Conservation (phyloP, 2,329 filamentous ascomycete genomes). For the Byssothecium circinans region DNA sequence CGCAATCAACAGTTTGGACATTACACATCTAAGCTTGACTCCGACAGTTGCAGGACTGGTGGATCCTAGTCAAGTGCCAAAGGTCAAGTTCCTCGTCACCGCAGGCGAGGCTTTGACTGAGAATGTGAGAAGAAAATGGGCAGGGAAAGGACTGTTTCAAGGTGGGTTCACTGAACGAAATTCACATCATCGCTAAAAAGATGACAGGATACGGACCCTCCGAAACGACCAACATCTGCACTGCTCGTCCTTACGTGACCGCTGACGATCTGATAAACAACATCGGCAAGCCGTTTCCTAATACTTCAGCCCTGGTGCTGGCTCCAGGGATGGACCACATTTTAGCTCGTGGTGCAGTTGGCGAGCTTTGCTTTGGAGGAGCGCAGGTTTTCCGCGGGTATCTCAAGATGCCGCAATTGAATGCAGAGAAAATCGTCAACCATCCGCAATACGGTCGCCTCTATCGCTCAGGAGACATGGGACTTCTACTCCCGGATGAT, state of each 20-base stretch:
- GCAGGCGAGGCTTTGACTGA: constrained; percentile 79
- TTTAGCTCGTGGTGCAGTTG: constrained; percentile 70
- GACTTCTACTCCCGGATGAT: constrained; percentile 75
- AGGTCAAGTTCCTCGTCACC: constrained; percentile 74
- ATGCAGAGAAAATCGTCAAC: constrained; percentile 66
- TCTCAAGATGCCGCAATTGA: constrained; percentile 65
- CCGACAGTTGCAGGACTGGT: constrained; percentile 82
- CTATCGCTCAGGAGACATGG: constrained; percentile 82
- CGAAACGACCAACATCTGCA: constrained; percentile 87
- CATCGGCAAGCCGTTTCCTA: constrained; percentile 73
- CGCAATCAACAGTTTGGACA: constrained; percentile 62
- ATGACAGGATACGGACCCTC: constrained; percentile 71
- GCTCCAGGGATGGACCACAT: constrained; percentile 40
- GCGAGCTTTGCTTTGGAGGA: constrained; percentile 85
- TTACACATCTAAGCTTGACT: constrained; percentile 84
- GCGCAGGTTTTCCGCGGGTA: constrained; percentile 78
- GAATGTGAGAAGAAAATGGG: constrained; percentile 71
- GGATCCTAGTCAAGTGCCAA: constrained; percentile 66
- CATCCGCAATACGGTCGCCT: constrained; percentile 71
- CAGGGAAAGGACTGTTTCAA: constrained; percentile 68
- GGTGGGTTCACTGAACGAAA: constrained; percentile 45
- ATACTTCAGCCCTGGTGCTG: constrained; percentile 74
- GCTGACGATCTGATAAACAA: constrained; percentile 66
- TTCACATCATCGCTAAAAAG: background rate
- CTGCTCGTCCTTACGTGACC: constrained; percentile 64